These are phyloP conservation scores for Populus tomentosa DNA, from an alignment of 441 rosid species.

Conservation along the genomic window DNA sequence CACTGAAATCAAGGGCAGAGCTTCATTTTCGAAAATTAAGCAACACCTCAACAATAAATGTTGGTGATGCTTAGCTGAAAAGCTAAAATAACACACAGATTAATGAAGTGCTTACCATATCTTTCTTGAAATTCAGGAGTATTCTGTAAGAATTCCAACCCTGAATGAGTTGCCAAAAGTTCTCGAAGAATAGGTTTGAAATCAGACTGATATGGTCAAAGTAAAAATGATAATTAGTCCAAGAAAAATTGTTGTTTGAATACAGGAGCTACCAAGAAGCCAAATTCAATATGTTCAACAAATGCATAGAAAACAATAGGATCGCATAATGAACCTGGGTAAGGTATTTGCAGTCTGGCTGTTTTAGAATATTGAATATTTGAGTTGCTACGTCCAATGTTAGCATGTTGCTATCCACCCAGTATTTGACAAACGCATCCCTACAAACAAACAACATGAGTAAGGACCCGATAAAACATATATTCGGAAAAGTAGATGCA, in stretches of 20 bases:
- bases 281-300: background rate
- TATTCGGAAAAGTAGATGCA: background rate
- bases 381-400: constrained; percentile 78
- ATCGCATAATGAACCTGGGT: constrained; percentile 47
- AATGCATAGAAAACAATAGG: background rate
- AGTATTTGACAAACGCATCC: constrained; percentile 78
- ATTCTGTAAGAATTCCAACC: constrained; percentile 81
- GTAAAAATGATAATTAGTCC: background rate
- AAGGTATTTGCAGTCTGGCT: constrained; percentile 59
- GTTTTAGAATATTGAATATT: constrained; percentile 69
- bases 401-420: constrained; percentile 79
- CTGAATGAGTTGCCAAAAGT: constrained; percentile 93
- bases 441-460: constrained; percentile 27
- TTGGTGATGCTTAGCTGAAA: background rate
- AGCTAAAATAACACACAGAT: background rate
- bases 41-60: background rate
- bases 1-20: background rate
- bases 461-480: constrained; percentile 11
- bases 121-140: constrained; percentile 99
- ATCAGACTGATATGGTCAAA: constrained; percentile 46
- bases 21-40: background rate
- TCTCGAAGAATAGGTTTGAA: constrained; percentile 79
- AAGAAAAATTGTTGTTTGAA: constrained; percentile 9
- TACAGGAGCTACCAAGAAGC: constrained; percentile 4
- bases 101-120: constrained; percentile 59